These are phyloP conservation scores for Schrenkiella parvula DNA, from an alignment of 345 rosid species.

Conservation along the genomic window DNA sequence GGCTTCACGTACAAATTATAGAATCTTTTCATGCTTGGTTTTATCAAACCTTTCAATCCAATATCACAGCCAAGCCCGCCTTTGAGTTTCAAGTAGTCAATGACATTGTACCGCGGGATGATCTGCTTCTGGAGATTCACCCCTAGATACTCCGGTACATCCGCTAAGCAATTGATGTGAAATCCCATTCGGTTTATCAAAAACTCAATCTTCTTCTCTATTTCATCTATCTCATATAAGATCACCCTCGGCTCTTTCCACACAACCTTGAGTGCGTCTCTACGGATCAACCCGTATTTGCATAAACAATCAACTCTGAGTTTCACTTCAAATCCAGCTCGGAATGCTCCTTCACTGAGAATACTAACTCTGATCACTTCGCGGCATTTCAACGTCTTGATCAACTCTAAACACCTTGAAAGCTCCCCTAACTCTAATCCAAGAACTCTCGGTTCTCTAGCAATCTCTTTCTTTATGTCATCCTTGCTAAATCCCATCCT, in stretches of 20 bases:
- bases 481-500: conserved; percentile 52
- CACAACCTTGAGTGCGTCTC: conserved; percentile 72
- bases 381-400: conserved; percentile 59
- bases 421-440: conserved; percentile 80
- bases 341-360: conserved; percentile 47
- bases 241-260: conserved; percentile 83
- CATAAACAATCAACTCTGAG: conserved; percentile 75
- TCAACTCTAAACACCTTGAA: conserved; percentile 55
- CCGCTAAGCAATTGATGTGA: conserved; percentile 46
- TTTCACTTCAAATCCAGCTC: conserved; percentile 74
- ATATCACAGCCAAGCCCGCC: conserved; percentile 71
- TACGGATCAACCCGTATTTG: conserved; percentile 58
- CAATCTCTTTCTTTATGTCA: conserved; percentile 51
- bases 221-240: conserved; percentile 50
- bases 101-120: conserved; percentile 63
- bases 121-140: conserved; percentile 77
- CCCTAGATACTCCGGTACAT: conserved; percentile 77
- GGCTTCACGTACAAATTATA: conserved; percentile 83
- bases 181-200: conserved; percentile 50
- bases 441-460: conserved; percentile 54
- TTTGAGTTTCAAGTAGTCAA: conserved; percentile 51
- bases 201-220: conserved; percentile 70
- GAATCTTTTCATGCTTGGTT: conserved; percentile 66
- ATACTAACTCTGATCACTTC: conserved; percentile 48
- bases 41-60: conserved; percentile 60